Conservation (phyloP, 164 flowering plant genomes). For the Vitis vinifera region DNA sequence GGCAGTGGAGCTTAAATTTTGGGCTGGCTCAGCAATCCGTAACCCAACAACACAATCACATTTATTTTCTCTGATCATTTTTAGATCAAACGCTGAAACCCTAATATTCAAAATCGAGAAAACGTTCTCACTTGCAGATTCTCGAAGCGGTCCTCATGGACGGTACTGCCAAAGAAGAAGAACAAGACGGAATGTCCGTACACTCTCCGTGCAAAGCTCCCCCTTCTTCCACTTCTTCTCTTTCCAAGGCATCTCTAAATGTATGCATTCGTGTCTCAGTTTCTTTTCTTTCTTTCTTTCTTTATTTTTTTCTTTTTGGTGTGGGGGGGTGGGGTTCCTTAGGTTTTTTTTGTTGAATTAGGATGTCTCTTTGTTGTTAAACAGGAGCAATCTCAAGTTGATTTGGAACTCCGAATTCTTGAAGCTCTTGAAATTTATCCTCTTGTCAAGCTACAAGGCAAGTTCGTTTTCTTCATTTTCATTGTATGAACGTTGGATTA, state of each 20-base stretch:
- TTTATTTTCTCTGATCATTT: no score
- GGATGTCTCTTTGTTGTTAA: neutral
- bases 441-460: slow-evolving; percentile 75
- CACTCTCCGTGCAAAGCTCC: slow-evolving; percentile 86
- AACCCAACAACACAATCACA: no score
- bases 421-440: slow-evolving; percentile 96
- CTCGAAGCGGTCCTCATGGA: neutral
- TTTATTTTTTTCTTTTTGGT: neutral
- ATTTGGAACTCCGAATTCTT: slow-evolving; percentile 79
- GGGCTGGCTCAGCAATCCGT: no score
- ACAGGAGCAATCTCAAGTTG: slow-evolving; percentile 87
- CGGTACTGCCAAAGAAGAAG: slow-evolving; percentile 49
- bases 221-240: slow-evolving; percentile 84
- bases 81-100: no score
- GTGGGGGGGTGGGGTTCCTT: no score
- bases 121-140: neutral
- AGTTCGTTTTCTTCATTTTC: slow-evolving; percentile 3
- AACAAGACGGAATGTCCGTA: slow-evolving; percentile 80
- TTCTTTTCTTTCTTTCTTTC: slow-evolving; percentile 19
- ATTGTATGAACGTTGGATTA: neutral
- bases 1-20: no score
- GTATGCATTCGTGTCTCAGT: neutral
- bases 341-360: neutral
- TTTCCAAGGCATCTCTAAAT: slow-evolving; percentile 52
- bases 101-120: neutral